Evolutionary conservation across 805 yeast genomes (phyloP).

Genomic region (Novakomyces olei): DNA sequence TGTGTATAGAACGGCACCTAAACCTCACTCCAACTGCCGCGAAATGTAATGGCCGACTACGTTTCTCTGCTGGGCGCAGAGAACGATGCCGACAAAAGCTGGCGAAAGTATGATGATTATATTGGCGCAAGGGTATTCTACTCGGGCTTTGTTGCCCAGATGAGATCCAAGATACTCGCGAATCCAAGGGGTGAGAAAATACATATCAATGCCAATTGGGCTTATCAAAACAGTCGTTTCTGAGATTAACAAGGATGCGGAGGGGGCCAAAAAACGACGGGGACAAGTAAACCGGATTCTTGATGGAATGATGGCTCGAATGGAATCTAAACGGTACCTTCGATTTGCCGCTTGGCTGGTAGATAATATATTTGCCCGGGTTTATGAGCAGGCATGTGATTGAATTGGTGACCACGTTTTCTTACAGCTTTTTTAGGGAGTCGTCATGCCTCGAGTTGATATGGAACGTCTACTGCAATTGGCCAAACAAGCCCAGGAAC

Average conservation of each 20-base stretch:
- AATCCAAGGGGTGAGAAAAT: conserved; percentile 14
- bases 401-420: conserved; percentile 17
- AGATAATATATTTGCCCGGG: conserved; percentile 18
- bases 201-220: too few species aligned
- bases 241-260: too few species aligned
- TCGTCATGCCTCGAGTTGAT: too few species aligned
- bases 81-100: too few species aligned
- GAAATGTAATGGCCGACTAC: too few species aligned
- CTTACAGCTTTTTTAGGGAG: too few species aligned
- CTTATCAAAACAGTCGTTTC: too few species aligned
- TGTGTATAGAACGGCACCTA: too few species aligned
- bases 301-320: conserved; percentile 16
- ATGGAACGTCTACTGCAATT: conserved; percentile 14
- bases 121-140: conserved; percentile 17
- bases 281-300: conserved; percentile 14
- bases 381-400: conserved; percentile 23
- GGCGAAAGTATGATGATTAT: conserved; percentile 19
- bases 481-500: conserved; percentile 16
- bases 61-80: too few species aligned
- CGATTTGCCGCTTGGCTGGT: conserved; percentile 17
- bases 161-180: conserved; percentile 13
- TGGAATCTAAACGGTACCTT: conserved; percentile 14
- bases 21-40: too few species aligned
- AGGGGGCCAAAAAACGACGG: too few species aligned
- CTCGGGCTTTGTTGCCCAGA: conserved; percentile 14